Conservation (phyloP, 495 filamentous ascomycete species). For the Xylaria castorea region DNA sequence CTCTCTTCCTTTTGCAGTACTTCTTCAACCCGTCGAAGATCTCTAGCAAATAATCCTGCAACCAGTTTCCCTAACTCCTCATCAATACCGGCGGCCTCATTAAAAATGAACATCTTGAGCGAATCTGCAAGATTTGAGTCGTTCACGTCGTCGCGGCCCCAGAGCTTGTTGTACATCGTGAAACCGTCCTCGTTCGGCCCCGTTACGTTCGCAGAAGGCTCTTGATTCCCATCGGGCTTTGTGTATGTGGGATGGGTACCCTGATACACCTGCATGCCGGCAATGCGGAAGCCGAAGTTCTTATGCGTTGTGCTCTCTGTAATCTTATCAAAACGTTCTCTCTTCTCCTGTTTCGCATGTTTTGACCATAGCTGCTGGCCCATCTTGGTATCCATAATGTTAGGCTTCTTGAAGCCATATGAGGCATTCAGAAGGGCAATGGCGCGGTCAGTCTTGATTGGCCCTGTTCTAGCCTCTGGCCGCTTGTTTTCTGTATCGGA, state of each 20-base stretch:
- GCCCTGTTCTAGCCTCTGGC: slow-evolving; percentile 53
- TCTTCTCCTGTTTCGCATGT: slow-evolving; percentile 78
- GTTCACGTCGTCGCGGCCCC: slow-evolving; percentile 73
- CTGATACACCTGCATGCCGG: slow-evolving; percentile 92
- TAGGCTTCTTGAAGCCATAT: slow-evolving; percentile 80
- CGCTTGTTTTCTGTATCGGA: slow-evolving; percentile 38
- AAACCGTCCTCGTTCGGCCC: slow-evolving; percentile 61
- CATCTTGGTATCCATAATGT: slow-evolving; percentile 95
- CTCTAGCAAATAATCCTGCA: slow-evolving; percentile 67
- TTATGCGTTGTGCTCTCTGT: slow-evolving; percentile 79
- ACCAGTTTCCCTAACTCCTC: slow-evolving; percentile 61
- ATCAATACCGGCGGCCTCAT: slow-evolving; percentile 64
- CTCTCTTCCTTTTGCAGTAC: slow-evolving; percentile 79
- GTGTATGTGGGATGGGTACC: slow-evolving; percentile 45
- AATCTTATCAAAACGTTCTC: slow-evolving; percentile 78
- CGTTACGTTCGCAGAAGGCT: slow-evolving; percentile 48
- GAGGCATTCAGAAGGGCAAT: slow-evolving; percentile 90
- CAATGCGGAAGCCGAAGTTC: slow-evolving; percentile 83
- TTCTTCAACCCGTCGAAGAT: slow-evolving; percentile 68
- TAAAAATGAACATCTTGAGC: slow-evolving; percentile 77
- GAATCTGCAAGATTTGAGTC: slow-evolving; percentile 74
- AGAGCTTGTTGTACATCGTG: slow-evolving; percentile 84
- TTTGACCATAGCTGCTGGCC: slow-evolving; percentile 87
- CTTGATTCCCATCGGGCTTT: neutral
- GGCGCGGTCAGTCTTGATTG: slow-evolving; percentile 74